These are phyloP conservation scores for Auricularia sp. DNA, from an alignment of 768 basidiomycete species.

Conservation along the genomic window DNA sequence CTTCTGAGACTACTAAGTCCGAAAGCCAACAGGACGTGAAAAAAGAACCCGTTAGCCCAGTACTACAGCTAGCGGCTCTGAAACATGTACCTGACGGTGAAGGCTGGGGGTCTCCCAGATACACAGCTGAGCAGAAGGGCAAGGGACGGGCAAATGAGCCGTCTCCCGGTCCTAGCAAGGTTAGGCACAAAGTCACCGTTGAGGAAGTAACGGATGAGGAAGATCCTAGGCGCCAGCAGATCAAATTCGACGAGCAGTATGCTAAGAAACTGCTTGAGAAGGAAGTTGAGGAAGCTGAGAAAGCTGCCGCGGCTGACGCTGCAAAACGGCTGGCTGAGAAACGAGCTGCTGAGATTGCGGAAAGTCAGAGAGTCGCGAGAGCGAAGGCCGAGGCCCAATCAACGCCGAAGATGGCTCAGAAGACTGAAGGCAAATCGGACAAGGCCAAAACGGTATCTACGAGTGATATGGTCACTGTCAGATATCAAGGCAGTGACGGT, in stretches of 20 bases:
- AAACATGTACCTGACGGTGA: background rate
- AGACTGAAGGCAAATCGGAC: background rate
- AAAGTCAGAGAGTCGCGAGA: background rate
- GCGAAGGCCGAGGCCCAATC: background rate
- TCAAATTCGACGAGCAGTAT: too few relatives aligned
- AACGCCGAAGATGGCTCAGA: background rate
- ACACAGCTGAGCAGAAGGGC: background rate
- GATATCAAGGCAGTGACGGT: background rate
- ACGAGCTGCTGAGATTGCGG: background rate
- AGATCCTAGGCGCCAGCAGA: background rate
- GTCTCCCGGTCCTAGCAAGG: background rate
- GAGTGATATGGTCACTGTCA: background rate
- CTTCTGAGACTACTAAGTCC: background rate
- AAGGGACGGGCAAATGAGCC: background rate
- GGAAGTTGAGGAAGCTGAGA: too few relatives aligned
- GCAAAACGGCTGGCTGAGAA: too few relatives aligned
- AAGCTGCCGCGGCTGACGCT: too few relatives aligned
- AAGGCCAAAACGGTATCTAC: background rate
- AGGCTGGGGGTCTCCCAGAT: background rate
- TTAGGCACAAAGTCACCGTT: background rate
- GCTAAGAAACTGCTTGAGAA: too few relatives aligned
- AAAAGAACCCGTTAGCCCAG: background rate
- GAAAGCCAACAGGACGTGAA: background rate
- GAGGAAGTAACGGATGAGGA: background rate
- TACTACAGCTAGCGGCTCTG: background rate